Percentiles rank a stretch among this genome's conserved stretches.
phyloP scores from a whole-genome alignment of 768 basidiomycete genomes.

The Agrocybe chaxingu region DNA sequence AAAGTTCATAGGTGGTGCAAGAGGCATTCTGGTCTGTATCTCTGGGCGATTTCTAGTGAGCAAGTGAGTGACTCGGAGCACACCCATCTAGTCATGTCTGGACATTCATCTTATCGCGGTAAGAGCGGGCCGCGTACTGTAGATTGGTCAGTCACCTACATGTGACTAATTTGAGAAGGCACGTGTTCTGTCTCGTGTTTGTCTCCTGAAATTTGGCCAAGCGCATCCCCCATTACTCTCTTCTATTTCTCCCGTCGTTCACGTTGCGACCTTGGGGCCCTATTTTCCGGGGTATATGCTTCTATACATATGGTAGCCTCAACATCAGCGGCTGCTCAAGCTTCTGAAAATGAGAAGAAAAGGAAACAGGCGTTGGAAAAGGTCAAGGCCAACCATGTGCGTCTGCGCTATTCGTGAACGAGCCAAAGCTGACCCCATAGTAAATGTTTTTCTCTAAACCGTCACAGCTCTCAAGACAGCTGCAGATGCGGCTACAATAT shows the following conservation, averaged over 20 bases:
- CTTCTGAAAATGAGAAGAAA: conserved; percentile 38
- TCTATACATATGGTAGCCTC: conserved; percentile 29
- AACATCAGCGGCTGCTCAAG: conserved; percentile 24
- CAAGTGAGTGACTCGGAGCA: no score
- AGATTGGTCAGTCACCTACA: not conserved
- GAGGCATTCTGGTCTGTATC: conserved; percentile 47
- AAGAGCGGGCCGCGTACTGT: not conserved
- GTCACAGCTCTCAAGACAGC: conserved; percentile 61
- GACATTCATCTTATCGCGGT: no score
- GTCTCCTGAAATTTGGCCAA: no score
- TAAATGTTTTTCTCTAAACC: not conserved
- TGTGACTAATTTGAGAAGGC: not conserved
- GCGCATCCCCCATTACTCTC: not conserved
- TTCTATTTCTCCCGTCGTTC: not conserved
- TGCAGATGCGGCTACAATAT: conserved; percentile 73
- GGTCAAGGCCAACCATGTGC: conserved; percentile 55
- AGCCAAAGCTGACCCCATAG: no score
- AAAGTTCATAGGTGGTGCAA: conserved; percentile 84
- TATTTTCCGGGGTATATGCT: not conserved
- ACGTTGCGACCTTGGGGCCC: not conserved
- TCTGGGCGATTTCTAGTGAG: not conserved
- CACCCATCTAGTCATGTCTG: no score
- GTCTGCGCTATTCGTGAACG: conserved; percentile 8
- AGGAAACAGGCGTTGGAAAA: conserved; percentile 52
- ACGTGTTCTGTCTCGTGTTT: no score